These are phyloP conservation scores for Teratosphaeria viscida DNA, from an alignment of 2,329 filamentous ascomycete genomes.

Conservation along the genomic window DNA sequence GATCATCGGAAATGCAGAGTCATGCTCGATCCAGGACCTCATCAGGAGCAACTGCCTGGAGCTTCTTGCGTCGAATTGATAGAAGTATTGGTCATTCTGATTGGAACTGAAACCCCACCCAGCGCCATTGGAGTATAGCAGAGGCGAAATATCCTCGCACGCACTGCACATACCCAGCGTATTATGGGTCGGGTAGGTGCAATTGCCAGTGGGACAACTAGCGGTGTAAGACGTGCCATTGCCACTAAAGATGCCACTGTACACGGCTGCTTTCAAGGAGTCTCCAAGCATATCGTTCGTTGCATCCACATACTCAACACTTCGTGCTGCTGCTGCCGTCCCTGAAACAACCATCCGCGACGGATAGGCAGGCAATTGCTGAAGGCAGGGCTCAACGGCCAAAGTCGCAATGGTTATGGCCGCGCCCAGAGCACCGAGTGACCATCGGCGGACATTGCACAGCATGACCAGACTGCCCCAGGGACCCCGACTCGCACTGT, in stretches of 20 bases:
- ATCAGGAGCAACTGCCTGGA: not conserved
- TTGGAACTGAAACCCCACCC: not conserved
- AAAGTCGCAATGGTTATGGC: constrained; percentile 5
- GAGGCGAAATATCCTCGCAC: constrained; percentile 5
- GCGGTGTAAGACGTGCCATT: not conserved
- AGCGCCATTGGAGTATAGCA: not conserved
- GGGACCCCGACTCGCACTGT: constrained; percentile 9
- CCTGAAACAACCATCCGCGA: not conserved
- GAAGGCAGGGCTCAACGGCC: constrained; percentile 5
- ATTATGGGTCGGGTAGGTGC: constrained; percentile 7
- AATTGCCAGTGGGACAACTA: constrained; percentile 10
- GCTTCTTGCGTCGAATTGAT: not conserved
- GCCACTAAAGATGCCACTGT: constrained; percentile 2
- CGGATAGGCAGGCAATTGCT: constrained; percentile 6
- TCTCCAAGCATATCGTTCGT: not conserved
- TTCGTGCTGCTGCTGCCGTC: not conserved
- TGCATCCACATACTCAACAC: not conserved
- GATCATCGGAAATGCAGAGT: not conserved
- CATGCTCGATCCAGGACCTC: not conserved
- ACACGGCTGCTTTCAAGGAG: constrained; percentile 4
- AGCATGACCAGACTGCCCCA: constrained; percentile 11
- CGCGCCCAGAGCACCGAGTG: constrained; percentile 7
- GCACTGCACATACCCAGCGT: constrained; percentile 10
- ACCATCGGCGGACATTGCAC: not conserved
- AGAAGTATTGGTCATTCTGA: not conserved